phyloP scores from a whole-genome alignment of 23 red algal species.

The Agarophyton chilense region DNA sequence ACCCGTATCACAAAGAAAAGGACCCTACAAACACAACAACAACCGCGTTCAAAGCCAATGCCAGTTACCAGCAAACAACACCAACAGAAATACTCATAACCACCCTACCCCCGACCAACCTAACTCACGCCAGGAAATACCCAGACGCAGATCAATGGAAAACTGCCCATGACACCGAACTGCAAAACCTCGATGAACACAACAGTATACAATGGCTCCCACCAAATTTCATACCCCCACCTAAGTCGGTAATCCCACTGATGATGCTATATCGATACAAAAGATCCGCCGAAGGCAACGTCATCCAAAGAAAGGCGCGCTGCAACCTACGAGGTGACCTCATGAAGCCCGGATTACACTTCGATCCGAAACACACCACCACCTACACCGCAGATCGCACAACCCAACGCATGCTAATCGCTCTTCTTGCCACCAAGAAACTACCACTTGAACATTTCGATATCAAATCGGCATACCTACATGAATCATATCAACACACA shows the following conservation, averaged over 20 bases:
- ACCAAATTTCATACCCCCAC: background rate
- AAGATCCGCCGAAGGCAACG: background rate
- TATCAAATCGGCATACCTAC: slow-evolving; percentile 9
- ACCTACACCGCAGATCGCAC: background rate
- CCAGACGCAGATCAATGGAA: background rate
- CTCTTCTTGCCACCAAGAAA: background rate
- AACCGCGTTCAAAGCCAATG: background rate
- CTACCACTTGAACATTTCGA: slow-evolving; percentile 2
- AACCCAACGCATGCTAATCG: background rate
- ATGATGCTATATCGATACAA: slow-evolving; percentile 8
- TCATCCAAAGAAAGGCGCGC: background rate
- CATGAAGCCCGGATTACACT: slow-evolving; percentile 12
- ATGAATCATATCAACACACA: background rate
- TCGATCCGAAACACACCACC: slow-evolving; percentile 7
- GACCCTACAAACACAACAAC: background rate
- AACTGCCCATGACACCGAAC: background rate
- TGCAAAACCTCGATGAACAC: background rate
- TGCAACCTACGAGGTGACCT: slow-evolving; percentile 11
- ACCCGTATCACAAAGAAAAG: background rate
- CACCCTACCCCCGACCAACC: background rate
- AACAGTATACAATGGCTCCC: background rate
- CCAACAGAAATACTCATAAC: background rate
- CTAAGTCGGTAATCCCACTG: background rate
- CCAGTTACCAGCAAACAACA: background rate
- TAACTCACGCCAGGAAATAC: background rate